These are phyloP conservation scores for Cordyceps tenuipes DNA, from an alignment of 2,329 filamentous ascomycete species.

Conservation along the genomic window DNA sequence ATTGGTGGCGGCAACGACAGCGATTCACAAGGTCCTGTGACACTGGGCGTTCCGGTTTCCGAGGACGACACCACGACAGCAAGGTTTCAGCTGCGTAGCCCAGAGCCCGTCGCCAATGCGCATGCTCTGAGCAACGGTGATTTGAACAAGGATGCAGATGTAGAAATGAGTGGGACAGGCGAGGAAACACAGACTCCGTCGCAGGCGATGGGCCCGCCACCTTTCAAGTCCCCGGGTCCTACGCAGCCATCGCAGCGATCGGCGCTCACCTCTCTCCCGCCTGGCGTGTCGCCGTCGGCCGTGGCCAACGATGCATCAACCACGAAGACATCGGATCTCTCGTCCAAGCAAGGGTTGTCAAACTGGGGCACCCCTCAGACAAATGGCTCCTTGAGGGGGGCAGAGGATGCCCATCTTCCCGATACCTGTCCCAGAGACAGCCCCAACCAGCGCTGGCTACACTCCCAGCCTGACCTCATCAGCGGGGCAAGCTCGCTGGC, in stretches of 20 bases:
- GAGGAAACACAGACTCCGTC: conserved; percentile 39
- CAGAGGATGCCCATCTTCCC: conserved; percentile 35
- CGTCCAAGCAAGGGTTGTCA: conserved; percentile 48
- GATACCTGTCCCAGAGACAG: conserved; percentile 38
- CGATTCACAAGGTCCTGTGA: conserved; percentile 48
- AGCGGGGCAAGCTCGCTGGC: conserved; percentile 20
- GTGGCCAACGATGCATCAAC: conserved; percentile 80
- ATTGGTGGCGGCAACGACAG: conserved; percentile 41
- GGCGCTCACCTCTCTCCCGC: conserved; percentile 47
- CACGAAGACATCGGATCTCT: conserved; percentile 77
- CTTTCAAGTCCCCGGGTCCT: conserved; percentile 32
- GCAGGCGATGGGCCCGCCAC: conserved; percentile 43
- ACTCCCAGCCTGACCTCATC: conserved; percentile 42
- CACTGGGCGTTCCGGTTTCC: conserved; percentile 57
- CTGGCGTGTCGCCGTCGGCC: conserved; percentile 49
- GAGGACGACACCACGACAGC: conserved; percentile 39
- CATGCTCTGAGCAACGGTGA: conserved; percentile 47
- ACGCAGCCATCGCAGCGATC: conserved; percentile 59
- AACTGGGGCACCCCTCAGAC: conserved; percentile 64
- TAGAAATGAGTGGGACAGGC: conserved; percentile 53
- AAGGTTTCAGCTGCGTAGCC: conserved; percentile 48
- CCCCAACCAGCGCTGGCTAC: conserved; percentile 35
- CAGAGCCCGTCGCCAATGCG: conserved; percentile 26
- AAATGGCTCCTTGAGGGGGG: conserved; percentile 42
- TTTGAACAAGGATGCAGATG: conserved; percentile 44